Percentiles rank a stretch among this genome's conserved stretches.
These are phyloP conservation scores for Ophiocytium majus DNA, from an alignment of 352 stramenopile genomes.

Conservation along the genomic window DNA sequence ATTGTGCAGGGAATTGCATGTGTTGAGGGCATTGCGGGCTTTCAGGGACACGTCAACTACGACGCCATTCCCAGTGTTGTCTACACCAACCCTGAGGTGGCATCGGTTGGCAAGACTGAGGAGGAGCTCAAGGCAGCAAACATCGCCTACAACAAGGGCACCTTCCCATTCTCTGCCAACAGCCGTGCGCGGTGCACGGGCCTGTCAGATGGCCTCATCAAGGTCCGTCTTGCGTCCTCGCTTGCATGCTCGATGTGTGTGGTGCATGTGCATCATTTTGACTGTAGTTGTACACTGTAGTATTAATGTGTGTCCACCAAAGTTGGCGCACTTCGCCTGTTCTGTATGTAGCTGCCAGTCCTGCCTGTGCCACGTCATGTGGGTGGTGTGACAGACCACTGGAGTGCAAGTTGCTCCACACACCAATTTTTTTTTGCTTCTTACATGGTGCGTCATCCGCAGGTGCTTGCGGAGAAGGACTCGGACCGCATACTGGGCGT, in stretches of 20 bases:
- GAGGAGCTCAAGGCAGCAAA: conserved; percentile 56
- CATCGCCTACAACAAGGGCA: conserved; percentile 79
- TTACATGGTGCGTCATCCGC: conserved; percentile 71
- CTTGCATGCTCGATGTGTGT: too few species aligned
- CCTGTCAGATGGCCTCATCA: conserved; percentile 87
- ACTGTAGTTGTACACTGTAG: too few species aligned
- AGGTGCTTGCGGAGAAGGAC: conserved; percentile 93
- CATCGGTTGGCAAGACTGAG: conserved; percentile 60
- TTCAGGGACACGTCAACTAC: conserved; percentile 98
- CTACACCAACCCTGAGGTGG: conserved; percentile 95
- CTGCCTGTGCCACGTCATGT: too few species aligned
- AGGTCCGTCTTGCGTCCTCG: conserved; percentile 42
- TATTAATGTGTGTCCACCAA: too few species aligned
- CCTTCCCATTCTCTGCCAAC: conserved; percentile 97
- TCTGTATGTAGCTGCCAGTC: too few species aligned
- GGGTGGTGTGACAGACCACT: too few species aligned
- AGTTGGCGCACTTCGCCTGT: too few species aligned
- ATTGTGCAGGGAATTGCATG: conserved; percentile 79
- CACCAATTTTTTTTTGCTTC: too few species aligned
- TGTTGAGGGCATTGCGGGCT: conserved; percentile 93
- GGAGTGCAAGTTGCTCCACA: too few species aligned
- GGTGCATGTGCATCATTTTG: too few species aligned
- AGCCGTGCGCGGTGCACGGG: conserved; percentile 87
- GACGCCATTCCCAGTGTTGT: conserved; percentile 97
- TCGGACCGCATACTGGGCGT: conserved; percentile 97